Evolutionary conservation across 192 early-diverging fungal species (phyloP).

Genomic region (Coemansia sp.): DNA sequence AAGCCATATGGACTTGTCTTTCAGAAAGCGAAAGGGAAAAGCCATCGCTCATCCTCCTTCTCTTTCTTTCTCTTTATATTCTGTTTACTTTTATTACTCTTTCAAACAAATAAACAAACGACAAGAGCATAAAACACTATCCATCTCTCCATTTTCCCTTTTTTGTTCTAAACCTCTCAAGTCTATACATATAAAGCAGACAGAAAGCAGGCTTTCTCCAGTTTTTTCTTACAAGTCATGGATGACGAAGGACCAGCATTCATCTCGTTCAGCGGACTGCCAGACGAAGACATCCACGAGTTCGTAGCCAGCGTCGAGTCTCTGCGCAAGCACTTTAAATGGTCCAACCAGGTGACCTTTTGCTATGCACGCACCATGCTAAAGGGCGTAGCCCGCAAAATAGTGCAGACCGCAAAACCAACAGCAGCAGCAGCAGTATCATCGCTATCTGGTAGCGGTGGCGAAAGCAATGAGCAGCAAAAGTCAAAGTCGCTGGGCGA

Average conservation of each 20-base stretch:
- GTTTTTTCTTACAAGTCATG: constrained; percentile 6
- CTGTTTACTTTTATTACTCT: background rate
- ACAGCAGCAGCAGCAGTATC: background rate
- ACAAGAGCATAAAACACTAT: background rate
- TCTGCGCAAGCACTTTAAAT: constrained; percentile 53
- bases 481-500: constrained; percentile 31
- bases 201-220: constrained; percentile 4
- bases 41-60: too few relatives aligned
- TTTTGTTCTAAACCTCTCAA: background rate
- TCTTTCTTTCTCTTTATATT: background rate
- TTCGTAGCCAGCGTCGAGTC: constrained; percentile 50
- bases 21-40: too few relatives aligned
- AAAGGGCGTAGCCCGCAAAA: constrained; percentile 45
- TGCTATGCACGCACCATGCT: constrained; percentile 55
- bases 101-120: background rate
- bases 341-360: constrained; percentile 50
- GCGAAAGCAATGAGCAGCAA: constrained; percentile 3
- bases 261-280: constrained; percentile 48
- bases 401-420: constrained; percentile 13
- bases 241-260: constrained; percentile 55
- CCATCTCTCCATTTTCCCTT: background rate
- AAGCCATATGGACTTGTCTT: too few relatives aligned
- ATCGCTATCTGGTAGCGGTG: background rate
- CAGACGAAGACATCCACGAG: constrained; percentile 43
- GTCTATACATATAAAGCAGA: too few relatives aligned